Conservation (phyloP, 306 rosid genomes). For the Canavalia ensiformis region DNA sequence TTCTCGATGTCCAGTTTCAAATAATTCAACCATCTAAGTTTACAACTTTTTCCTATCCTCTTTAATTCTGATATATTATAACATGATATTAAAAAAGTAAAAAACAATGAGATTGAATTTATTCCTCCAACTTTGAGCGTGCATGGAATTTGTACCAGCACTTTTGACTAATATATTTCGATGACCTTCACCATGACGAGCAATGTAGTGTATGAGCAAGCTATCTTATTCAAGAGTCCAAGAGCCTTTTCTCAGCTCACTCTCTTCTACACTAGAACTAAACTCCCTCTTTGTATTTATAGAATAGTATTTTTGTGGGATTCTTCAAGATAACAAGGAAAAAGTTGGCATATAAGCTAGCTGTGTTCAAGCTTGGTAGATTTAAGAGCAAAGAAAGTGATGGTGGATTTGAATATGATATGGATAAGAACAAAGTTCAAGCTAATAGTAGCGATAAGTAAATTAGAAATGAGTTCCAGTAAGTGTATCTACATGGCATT, state of each 20-base stretch:
- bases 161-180: slow-evolving; percentile 88
- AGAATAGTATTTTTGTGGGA: slow-evolving; percentile 54
- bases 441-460: background rate
- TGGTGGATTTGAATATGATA: slow-evolving; percentile 37
- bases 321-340: background rate
- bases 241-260: slow-evolving; percentile 83
- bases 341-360: background rate
- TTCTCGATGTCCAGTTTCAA: slow-evolving; percentile 94
- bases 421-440: slow-evolving; percentile 45
- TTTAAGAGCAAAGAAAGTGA: slow-evolving; percentile 48
- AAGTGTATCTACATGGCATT: slow-evolving; percentile 48
- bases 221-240: slow-evolving; percentile 98
- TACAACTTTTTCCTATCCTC: slow-evolving; percentile 98
- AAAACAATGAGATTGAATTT: slow-evolving; percentile 35
- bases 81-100: background rate
- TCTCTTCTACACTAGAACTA: slow-evolving; percentile 61
- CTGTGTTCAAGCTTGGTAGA: background rate
- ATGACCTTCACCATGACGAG: slow-evolving; percentile 92
- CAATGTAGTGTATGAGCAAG: slow-evolving; percentile 80
- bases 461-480: slow-evolving; percentile 42
- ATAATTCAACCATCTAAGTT: slow-evolving; percentile 93
- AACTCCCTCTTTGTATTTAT: slow-evolving; percentile 51
- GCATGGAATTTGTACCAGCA: slow-evolving; percentile 67
- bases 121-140: slow-evolving; percentile 23
- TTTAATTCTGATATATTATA: slow-evolving; percentile 72